A percentile compares a stretch with the other conserved stretches of the same genome.
phyloP scores from a whole-genome alignment of 2,329 filamentous ascomycete genomes.

The Xylaria arbuscula region DNA sequence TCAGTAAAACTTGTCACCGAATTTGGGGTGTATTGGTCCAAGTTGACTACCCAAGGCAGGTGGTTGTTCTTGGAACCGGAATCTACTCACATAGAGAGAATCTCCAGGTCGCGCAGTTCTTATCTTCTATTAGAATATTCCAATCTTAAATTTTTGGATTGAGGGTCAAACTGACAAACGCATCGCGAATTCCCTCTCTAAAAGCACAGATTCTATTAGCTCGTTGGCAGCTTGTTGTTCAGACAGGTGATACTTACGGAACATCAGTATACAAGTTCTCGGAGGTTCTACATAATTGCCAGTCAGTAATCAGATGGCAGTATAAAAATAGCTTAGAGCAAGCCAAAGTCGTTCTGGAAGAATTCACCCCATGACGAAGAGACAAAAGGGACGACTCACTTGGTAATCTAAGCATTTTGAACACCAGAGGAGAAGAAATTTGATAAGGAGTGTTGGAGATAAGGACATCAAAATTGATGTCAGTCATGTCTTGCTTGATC shows the following conservation, averaged over 20 bases:
- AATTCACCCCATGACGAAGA: background rate
- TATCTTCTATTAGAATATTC: slow-evolving; percentile 25
- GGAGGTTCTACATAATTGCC: slow-evolving; percentile 66
- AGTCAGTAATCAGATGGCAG: slow-evolving; percentile 15
- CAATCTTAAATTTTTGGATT: background rate
- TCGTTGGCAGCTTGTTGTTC: background rate
- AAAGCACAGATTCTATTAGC: slow-evolving; percentile 6
- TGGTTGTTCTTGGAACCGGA: background rate
- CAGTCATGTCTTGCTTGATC: slow-evolving; percentile 76
- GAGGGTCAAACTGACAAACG: slow-evolving; percentile 32
- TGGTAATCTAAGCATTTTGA: slow-evolving; percentile 84
- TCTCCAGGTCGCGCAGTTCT: slow-evolving; percentile 85
- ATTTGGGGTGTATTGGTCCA: background rate
- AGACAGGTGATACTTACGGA: slow-evolving; percentile 83
- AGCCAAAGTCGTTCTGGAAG: slow-evolving; percentile 49
- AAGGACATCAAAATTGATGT: slow-evolving; percentile 63
- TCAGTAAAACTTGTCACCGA: slow-evolving; percentile 19
- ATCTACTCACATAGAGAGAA: slow-evolving; percentile 71
- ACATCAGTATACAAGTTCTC: slow-evolving; percentile 89
- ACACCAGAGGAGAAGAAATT: slow-evolving; percentile 92
- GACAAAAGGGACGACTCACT: slow-evolving; percentile 22
- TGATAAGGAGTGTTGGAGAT: slow-evolving; percentile 79
- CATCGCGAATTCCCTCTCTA: slow-evolving; percentile 38
- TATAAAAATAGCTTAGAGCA: background rate
- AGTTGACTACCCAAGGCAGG: background rate